A percentile compares a stretch with the other conserved stretches of the same genome.
These are phyloP conservation scores for Ciborinia camelliae DNA, from an alignment of 2,329 filamentous ascomycete genomes.

Conservation along the genomic window DNA sequence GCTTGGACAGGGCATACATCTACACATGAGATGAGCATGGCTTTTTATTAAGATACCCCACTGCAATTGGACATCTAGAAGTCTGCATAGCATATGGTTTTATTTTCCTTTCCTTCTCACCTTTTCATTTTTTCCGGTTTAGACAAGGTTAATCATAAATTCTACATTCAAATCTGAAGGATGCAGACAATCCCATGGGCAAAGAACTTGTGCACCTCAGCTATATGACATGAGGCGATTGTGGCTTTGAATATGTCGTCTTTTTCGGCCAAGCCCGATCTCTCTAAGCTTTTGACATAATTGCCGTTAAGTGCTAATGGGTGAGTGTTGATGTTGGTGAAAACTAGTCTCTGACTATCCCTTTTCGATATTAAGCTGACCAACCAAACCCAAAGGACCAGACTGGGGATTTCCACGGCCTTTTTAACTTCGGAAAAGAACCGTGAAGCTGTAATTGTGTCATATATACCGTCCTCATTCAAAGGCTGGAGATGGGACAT, in stretches of 20 bases:
- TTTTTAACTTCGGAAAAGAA: neutral
- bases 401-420: too few relatives aligned
- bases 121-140: neutral
- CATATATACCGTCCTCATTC: neutral
- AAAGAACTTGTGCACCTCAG: neutral
- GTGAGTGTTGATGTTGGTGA: neutral
- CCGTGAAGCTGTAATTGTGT: neutral
- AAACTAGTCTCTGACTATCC: neutral
- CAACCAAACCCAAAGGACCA: neutral
- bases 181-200: neutral
- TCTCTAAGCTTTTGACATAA: neutral
- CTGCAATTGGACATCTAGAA: slow-evolving; percentile 16
- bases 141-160: neutral
- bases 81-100: slow-evolving; percentile 14
- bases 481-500: neutral
- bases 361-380: neutral
- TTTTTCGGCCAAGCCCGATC: neutral
- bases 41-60: slow-evolving; percentile 16
- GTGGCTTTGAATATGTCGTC: slow-evolving; percentile 6
- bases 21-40: slow-evolving; percentile 19
- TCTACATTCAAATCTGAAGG: neutral
- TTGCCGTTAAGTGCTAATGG: neutral
- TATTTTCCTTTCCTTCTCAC: slow-evolving; percentile 8
- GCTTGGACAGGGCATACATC: slow-evolving; percentile 18
- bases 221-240: neutral